phyloP scores from a whole-genome alignment of 768 basidiomycete species.

The Suillus spraguei region DNA sequence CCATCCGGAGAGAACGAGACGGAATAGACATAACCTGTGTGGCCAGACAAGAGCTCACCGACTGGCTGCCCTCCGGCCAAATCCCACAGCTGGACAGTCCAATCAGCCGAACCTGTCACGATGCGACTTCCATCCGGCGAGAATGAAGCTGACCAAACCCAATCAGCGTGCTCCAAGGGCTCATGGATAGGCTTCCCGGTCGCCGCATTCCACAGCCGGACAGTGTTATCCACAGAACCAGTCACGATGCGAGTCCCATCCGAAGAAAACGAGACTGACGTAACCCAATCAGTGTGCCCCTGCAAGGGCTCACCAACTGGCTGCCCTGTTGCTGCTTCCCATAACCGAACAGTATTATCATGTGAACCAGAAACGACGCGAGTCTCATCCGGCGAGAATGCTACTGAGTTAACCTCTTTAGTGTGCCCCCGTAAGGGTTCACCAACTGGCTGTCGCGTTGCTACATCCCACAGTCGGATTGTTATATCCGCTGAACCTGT shows the following conservation, averaged over 20 bases:
- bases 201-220: background rate
- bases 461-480: background rate
- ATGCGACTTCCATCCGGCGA: too few relatives aligned
- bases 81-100: too few relatives aligned
- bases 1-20: too few relatives aligned
- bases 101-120: too few relatives aligned
- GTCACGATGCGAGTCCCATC: background rate
- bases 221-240: accelerated
- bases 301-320: background rate
- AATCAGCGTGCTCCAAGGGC: background rate
- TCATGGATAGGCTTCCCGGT: background rate
- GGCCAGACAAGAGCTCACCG: too few relatives aligned
- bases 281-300: background rate
- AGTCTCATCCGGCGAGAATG: background rate
- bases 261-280: background rate
- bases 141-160: background rate
- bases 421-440: background rate
- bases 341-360: background rate
- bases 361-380: background rate
- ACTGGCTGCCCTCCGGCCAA: too few relatives aligned
- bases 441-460: background rate
- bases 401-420: accelerated
- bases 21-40: too few relatives aligned
- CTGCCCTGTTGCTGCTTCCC: background rate
- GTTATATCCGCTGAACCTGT: background rate